Evolutionary conservation across 2,329 filamentous ascomycete species (phyloP), one percentile per base, ranked within the genome.

Genomic region (Colletotrichum horii): DNA sequence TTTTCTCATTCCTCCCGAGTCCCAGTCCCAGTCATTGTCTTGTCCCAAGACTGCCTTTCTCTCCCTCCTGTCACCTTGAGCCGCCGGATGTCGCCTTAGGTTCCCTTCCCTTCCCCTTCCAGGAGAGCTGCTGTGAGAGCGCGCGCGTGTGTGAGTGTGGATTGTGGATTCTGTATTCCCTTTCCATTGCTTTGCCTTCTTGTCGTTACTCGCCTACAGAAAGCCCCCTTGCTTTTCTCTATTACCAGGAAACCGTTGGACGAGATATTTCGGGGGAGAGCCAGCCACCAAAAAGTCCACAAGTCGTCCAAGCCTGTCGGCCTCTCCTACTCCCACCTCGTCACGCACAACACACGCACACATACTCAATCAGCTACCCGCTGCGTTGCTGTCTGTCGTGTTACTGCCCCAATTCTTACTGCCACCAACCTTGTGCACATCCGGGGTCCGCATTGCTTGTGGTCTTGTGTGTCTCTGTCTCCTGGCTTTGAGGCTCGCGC

Each of bases 361-460:
- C 34, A 24, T 32, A 30, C 22, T 61, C 66, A 30, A n/a, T 52
- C 56, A 55, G 16, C 22, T 60, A 55, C 68, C 34, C n/a, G 34
- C 61, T 26, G 61, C n/a, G 43, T 48, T 48, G 43, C 55, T 68
- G 32, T 52, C 70, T 73, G 48, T 14, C 58, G 73, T 75, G 73
- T 52, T 56, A 72, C 73, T 48, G 62, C 66, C 38, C 34, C 24
- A 55, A 70, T 24, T 73, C 48, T 24, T 68, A 72, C 73, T 60
- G 70, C 70, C 58, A 52, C 34, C 70, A 75, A 75, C 73, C 73
- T 75, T 73, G 70, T 60, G 73, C 73, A 68, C 70, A 75, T 75
- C 73, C 70, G 38, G 64, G 73, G 48, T 73, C 73, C 64, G 73
- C 70, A 73, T 75, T 75, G 69, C 69, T 73, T 58, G 68, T 55